Base-by-base conservation (phyloP, 1,284 basidiomycete species). In the Austroboletus olivaceoglutinosus region DNA sequence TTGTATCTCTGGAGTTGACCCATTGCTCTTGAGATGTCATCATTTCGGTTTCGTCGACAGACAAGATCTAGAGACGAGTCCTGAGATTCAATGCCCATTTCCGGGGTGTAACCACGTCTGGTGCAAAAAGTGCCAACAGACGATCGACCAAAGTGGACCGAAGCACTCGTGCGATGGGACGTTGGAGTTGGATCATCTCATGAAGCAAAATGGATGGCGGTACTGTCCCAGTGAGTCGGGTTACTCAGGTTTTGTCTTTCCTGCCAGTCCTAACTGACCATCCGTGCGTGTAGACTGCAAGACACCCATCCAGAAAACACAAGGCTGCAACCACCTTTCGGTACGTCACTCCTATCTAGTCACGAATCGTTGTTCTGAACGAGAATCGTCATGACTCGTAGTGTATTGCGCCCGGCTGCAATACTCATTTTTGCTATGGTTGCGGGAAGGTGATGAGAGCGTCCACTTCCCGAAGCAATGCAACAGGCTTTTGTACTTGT, bases 241-340 rank as follows among this genome's bases (percentile, higher is more conserved):
- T n/a, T n/a, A n/a, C n/a, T n/a, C n/a, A n/a, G n/a, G 15, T 23
- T n/a, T 25, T 7, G 9, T 12, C 12, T 39, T 15, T 19, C 12
- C n/a, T 4, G 19, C 13, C 12, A 5, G 5, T 10, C 2, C 11
- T 36, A 13, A 30, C 21, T 5, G 29, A 4, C 16, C 7, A 34
- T 37, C 16, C 29, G 16, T 37, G 1, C 8, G 6, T 18, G 23
- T 52, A 83, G 83, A 79, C 2, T 86, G 83, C 59, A 69, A 72
- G 49, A 83, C 82, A 0, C 80, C 82, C 0, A 76, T 78, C 19
- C 77, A 80, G 60, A 86, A 84, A 60, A 61, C 62, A 1, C 60
- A 65, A 2, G 84, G 83, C 0, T 86, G 83, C 59, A 83, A 85
- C 57, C 82, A 86, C 62, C 82, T 86, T 72, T 79, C 79, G 48